phyloP scores from a whole-genome alignment of 177 flowering plant species.

The Vitis hybrid region DNA sequence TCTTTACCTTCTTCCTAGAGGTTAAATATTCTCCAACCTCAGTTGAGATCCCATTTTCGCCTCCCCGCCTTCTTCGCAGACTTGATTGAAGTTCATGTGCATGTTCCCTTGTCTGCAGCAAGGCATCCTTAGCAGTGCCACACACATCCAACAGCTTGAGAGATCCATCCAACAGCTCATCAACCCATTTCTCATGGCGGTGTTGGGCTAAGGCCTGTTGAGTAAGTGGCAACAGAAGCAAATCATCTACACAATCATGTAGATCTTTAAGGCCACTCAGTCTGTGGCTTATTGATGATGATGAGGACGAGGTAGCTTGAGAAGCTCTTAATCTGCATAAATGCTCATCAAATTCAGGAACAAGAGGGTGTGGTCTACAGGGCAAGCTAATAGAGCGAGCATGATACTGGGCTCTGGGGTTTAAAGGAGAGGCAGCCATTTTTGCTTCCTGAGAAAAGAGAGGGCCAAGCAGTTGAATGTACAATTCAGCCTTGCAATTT shows the following conservation, averaged over 20 bases:
- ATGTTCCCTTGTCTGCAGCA: slow-evolving; percentile 23
- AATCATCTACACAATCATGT: no score
- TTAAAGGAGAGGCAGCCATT: slow-evolving; percentile 13
- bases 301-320: no score
- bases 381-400: slow-evolving; percentile 35
- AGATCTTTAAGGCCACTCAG: no score
- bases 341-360: slow-evolving; percentile 15
- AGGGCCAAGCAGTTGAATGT: background rate
- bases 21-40: no score
- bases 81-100: slow-evolving; percentile 29
- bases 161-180: slow-evolving; percentile 25
- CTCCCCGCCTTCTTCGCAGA: slow-evolving; percentile 21
- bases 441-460: background rate
- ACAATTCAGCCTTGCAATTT: background rate
- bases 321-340: slow-evolving; percentile 11
- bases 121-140: slow-evolving; percentile 19
- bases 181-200: slow-evolving; percentile 2
- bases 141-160: slow-evolving; percentile 32
- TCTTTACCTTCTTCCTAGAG: no score
- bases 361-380: slow-evolving; percentile 24
- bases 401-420: slow-evolving; percentile 17
- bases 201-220: slow-evolving; percentile 16
- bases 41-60: background rate
- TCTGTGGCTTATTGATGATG: slow-evolving; percentile 7
- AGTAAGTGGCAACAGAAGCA: no score